These are phyloP conservation scores for Rhizopus delemar DNA, from an alignment of 371 early-diverging fungal genomes.

Conservation along the genomic window DNA sequence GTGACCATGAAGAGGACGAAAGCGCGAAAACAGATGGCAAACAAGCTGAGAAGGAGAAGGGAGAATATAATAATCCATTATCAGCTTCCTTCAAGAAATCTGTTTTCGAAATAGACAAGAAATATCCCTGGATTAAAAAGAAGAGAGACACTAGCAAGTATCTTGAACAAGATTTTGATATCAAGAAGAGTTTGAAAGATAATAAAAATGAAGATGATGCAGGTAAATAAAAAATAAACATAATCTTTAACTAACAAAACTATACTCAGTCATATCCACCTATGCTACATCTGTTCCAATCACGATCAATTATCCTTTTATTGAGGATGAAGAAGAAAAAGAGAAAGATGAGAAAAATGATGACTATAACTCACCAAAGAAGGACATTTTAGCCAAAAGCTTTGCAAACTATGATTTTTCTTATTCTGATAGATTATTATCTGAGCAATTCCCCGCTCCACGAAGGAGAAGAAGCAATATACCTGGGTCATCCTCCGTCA, in stretches of 20 bases:
- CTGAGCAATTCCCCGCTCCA: conserved; percentile 26
- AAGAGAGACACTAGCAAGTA: conserved; percentile 27
- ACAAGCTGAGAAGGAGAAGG: background rate
- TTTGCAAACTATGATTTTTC: conserved; percentile 32
- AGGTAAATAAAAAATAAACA: conserved; percentile 1
- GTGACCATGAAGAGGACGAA: background rate
- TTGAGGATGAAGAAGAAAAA: conserved; percentile 3
- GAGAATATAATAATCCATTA: background rate
- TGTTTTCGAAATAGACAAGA: conserved; percentile 22
- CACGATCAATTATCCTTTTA: conserved; percentile 20
- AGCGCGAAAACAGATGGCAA: background rate
- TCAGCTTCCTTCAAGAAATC: conserved; percentile 23
- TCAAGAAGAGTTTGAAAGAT: conserved; percentile 9
- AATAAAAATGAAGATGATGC: conserved; percentile 5
- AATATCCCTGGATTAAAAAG: conserved; percentile 22
- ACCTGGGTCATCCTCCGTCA: conserved; percentile 7
- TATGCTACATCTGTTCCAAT: conserved; percentile 34
- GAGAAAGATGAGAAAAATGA: background rate
- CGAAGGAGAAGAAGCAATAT: conserved; percentile 16
- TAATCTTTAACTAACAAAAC: no score
- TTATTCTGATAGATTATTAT: conserved; percentile 25
- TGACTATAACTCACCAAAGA: conserved; percentile 1
- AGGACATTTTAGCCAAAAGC: conserved; percentile 22
- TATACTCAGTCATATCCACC: conserved; percentile 17
- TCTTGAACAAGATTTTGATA: conserved; percentile 25